Evolutionary conservation across 2,329 filamentous ascomycete genomes (phyloP), one percentile per base, ranked within the genome.

Genomic region (Colletotrichum horii): DNA sequence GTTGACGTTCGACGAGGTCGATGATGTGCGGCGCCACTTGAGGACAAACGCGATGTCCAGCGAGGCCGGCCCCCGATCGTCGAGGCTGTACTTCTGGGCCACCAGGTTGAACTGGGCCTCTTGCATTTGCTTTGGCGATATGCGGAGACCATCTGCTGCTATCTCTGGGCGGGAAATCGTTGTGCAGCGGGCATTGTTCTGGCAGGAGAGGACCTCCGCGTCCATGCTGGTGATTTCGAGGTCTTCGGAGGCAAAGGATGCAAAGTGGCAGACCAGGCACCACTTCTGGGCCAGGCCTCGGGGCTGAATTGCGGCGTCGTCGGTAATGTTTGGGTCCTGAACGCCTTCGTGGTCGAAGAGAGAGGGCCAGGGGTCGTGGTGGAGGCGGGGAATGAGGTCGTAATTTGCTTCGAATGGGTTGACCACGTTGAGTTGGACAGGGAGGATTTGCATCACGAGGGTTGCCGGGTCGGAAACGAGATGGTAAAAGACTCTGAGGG

Each of bases 321-420:
- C 83, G 30, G 78, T 82, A 32, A 85, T 83, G 8, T 79, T 77
- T 2, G 78, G 76, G 9, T 84, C 83, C 26, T 84, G 82, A 4
- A 91, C 80, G 16, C 85, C 86, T 26, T 92, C 89, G 22, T 90
- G 87, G 68, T 92, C 89, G 83, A 98, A 99, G 79, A 97, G 93
- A 82, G 93, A 96, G 2, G 97, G 96, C 96, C 97, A 99, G 4
- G 92, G 88, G 65, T 94, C 93, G 0, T 90, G 84, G 83, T 98
- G 94, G 5, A 98, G 88, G 12, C 94, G 91, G 14, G 97, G 96
- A 15, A 93, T 89, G 77, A 98, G 92, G 77, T 97, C 95, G 83
- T 98, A 98, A 80, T 94, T 97, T 19, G 96, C 95, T 84, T 98
- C 96, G 80, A 99, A 98, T 0, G 96, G 95, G 66, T 92, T 93